Evolutionary conservation across 2,329 filamentous ascomycete genomes (phyloP), one percentile per base, ranked within the genome.

Genomic region (Fusarium tupiense): DNA sequence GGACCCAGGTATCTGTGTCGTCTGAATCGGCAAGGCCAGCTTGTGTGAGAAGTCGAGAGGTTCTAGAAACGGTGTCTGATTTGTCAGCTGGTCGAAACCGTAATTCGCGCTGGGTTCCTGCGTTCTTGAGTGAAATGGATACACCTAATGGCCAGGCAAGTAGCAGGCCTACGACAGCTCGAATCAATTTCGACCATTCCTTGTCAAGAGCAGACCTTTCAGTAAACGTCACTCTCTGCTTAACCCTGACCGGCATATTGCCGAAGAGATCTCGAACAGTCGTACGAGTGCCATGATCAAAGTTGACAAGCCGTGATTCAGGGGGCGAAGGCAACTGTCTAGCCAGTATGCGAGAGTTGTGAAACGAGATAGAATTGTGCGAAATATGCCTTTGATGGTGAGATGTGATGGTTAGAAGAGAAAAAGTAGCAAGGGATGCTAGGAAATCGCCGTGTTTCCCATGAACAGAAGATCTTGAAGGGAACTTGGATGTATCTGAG

Each of bases 241-340:
- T 97, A 33, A 97, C 92, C 20, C 96, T 91, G 19, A 98, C 96
- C 1, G 96, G 95, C 90, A 98, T 94, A 67, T 91, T 93, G 1
- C 95, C 95, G 82, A 98, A 98, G 2, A 98, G 85, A 80, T 98
- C 92, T 64, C 91, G 90, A 11, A 97, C 92, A 1, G 88, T 88
- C 5, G 96, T 91, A 35, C 90, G 89, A 0, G 95, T 98, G 9
- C 96, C 96, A 83, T 94, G 90, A 26, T 85, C 81, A 64, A 87
- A 88, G 41, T 83, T 84, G 14, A 86, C 76, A 12, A 94, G 77
- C 54, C 87, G 85, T 52, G 93, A 88, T 56, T 91, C 88, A 13
- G 86, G 81, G 17, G 87, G 85, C 10, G 90, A 89, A 11, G 93
- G 92, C 3, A 86, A 83, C 63, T 93, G 86, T 35, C 94, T 89